Conservation (phyloP, 352 stramenopile species). For the Globisporangium nunn region DNA sequence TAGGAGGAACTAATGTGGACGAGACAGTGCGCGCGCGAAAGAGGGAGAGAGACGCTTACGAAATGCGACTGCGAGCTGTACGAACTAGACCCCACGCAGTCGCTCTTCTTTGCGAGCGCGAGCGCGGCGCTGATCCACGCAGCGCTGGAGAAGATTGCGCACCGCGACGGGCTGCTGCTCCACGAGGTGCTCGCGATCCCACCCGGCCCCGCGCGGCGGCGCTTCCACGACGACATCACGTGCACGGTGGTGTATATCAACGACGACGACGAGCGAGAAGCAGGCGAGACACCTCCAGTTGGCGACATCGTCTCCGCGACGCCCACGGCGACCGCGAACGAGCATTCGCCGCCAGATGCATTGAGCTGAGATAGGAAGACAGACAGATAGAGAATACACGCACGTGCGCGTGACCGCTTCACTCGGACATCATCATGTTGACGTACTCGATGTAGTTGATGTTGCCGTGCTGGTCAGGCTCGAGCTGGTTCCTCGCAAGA, state of each 20-base stretch:
- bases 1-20: background rate
- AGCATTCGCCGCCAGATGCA: background rate
- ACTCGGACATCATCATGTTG: slow-evolving; percentile 93
- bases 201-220: slow-evolving; percentile 35
- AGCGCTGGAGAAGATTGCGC: slow-evolving; percentile 60
- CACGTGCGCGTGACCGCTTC: slow-evolving; percentile 5
- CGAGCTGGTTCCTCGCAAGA: slow-evolving; percentile 41
- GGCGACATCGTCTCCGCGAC: background rate
- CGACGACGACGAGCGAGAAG: slow-evolving; percentile 5
- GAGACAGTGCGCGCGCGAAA: no score
- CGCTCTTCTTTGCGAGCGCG: slow-evolving; percentile 45
- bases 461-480: slow-evolving; percentile 87
- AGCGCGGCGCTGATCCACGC: slow-evolving; percentile 63
- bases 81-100: slow-evolving; percentile 27
- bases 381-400: slow-evolving; percentile 1
- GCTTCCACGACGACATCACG: slow-evolving; percentile 75
- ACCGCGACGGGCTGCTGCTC: slow-evolving; percentile 61
- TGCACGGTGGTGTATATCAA: slow-evolving; percentile 69
- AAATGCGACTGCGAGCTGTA: no score
- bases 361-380: slow-evolving; percentile 6
- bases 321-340: background rate
- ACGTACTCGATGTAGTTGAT: slow-evolving; percentile 94
- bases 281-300: background rate
- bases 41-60: no score
- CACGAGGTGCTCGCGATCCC: slow-evolving; percentile 58